Evolutionary conservation across 192 early-diverging fungal genomes (phyloP).

Genomic region (Backusella westeae): DNA sequence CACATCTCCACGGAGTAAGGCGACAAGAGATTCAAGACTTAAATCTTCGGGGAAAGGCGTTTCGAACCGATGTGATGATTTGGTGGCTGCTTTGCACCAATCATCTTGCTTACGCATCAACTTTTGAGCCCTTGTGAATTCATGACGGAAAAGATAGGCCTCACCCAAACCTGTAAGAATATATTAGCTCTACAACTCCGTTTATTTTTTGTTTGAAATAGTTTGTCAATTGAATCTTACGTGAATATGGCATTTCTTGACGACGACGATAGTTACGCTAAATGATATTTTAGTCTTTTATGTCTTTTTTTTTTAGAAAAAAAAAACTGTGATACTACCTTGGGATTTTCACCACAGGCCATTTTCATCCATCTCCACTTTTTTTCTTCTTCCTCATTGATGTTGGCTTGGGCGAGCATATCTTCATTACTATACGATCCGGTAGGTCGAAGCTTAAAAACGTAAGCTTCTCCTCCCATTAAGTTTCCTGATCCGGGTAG

Average conservation of each 20-base stretch:
- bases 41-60: slow-evolving; percentile 59
- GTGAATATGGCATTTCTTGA: slow-evolving; percentile 38
- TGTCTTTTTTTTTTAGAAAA: not conserved
- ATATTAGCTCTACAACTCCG: not conserved
- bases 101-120: slow-evolving; percentile 54
- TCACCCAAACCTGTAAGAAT: slow-evolving; percentile 47
- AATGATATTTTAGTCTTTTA: too few relatives aligned
- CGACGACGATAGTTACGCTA: slow-evolving; percentile 10
- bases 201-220: not conserved
- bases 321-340: slow-evolving; percentile 8
- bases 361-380: slow-evolving; percentile 76
- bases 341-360: slow-evolving; percentile 84
- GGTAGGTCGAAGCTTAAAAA: slow-evolving; percentile 59
- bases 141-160: slow-evolving; percentile 61
- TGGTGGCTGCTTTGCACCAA: slow-evolving; percentile 51
- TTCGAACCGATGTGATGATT: slow-evolving; percentile 15
- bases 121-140: slow-evolving; percentile 51
- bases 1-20: slow-evolving; percentile 69
- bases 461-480: slow-evolving; percentile 76
- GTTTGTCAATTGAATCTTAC: slow-evolving; percentile 7
- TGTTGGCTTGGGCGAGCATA: slow-evolving; percentile 52
- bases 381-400: slow-evolving; percentile 44
- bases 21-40: slow-evolving; percentile 58
- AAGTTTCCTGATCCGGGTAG: slow-evolving; percentile 72
- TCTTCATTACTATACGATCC: slow-evolving; percentile 56